A percentile compares a stretch with the other conserved stretches of the same genome.
These are phyloP conservation scores for Pulveroboletus sp. DNA, from an alignment of 768 basidiomycete genomes.

Conservation along the genomic window DNA sequence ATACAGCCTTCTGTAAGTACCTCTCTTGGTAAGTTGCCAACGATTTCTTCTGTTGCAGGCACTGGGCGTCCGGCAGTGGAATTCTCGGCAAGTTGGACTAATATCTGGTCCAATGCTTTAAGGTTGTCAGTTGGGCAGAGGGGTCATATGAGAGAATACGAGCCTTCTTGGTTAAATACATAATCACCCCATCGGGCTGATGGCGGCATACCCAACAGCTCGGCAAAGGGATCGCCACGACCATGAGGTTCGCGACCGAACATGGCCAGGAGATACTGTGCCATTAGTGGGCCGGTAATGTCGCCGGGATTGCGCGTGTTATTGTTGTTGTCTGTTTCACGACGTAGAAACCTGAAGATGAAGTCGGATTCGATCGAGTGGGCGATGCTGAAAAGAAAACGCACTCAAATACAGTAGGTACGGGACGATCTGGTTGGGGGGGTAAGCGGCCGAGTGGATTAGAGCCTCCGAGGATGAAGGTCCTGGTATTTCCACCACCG, in stretches of 20 bases:
- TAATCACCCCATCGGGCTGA: conserved; percentile 81
- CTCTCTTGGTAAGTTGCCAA: conserved; percentile 61
- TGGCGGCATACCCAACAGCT: conserved; percentile 42
- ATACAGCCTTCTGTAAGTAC: conserved; percentile 58
- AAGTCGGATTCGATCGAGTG: not conserved
- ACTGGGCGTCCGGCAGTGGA: conserved; percentile 70
- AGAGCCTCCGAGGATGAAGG: conserved; percentile 36
- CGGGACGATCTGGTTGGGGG: conserved; percentile 24
- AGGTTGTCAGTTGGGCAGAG: conserved; percentile 5
- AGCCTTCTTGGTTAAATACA: conserved; percentile 87
- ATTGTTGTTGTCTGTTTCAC: conserved; percentile 13
- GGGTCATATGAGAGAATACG: conserved; percentile 7
- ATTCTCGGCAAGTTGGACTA: conserved; percentile 84
- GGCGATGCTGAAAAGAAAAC: conserved; percentile 12
- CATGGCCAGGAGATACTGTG: conserved; percentile 66
- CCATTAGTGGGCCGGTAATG: conserved; percentile 62
- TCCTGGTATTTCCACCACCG: conserved; percentile 26
- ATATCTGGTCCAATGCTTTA: conserved; percentile 75
- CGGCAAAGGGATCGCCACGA: conserved; percentile 39
- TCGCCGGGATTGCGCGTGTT: conserved; percentile 27
- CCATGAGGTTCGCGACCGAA: conserved; percentile 35
- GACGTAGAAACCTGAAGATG: conserved; percentile 33
- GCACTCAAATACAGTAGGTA: conserved; percentile 52
- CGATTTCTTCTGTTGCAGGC: conserved; percentile 77
- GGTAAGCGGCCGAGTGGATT: conserved; percentile 23